phyloP scores from a whole-genome alignment of 305 asterid species.

The Fraxinus dipetala region DNA sequence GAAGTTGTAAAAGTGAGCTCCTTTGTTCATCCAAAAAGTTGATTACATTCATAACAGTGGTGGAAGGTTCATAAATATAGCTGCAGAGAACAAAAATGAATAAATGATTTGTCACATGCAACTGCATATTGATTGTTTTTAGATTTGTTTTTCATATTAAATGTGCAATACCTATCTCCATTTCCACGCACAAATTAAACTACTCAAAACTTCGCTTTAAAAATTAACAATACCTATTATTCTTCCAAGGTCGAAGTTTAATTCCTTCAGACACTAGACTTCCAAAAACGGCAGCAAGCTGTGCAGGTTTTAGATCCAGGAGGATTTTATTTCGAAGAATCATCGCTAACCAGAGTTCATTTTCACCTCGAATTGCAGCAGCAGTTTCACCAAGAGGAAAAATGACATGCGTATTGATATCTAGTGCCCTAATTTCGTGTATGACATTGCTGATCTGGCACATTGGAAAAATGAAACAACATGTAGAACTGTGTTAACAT shows the following conservation, averaged over 20 bases:
- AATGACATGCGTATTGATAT: slow-evolving; percentile 71
- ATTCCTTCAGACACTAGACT: slow-evolving; percentile 94
- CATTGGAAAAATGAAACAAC: slow-evolving; percentile 16
- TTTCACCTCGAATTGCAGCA: slow-evolving; percentile 96
- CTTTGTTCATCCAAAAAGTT: slow-evolving; percentile 69
- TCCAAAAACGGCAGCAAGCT: slow-evolving; percentile 96
- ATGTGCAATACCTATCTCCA: neutral
- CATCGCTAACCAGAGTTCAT: slow-evolving; percentile 96
- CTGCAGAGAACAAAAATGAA: slow-evolving; percentile 37
- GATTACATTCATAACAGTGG: slow-evolving; percentile 60
- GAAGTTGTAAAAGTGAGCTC: slow-evolving; percentile 69
- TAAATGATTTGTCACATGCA: slow-evolving; percentile 1
- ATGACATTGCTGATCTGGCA: slow-evolving; percentile 90
- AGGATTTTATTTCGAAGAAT: slow-evolving; percentile 83
- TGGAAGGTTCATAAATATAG: slow-evolving; percentile 84
- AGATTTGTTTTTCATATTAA: slow-evolving; percentile 1
- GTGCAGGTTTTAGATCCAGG: slow-evolving; percentile 83
- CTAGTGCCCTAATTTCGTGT: slow-evolving; percentile 94
- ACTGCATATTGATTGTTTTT: neutral
- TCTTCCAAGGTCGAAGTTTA: slow-evolving; percentile 85
- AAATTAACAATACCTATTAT: slow-evolving; percentile 54
- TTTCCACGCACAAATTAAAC: slow-evolving; percentile 2
- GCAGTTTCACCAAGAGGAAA: slow-evolving; percentile 99
- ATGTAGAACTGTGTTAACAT: slow-evolving; percentile 10
- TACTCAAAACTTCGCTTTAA: neutral